Evolutionary conservation across 805 yeast species (phyloP), one percentile per base, ranked within the genome.

Genomic region (Candida pini): DNA sequence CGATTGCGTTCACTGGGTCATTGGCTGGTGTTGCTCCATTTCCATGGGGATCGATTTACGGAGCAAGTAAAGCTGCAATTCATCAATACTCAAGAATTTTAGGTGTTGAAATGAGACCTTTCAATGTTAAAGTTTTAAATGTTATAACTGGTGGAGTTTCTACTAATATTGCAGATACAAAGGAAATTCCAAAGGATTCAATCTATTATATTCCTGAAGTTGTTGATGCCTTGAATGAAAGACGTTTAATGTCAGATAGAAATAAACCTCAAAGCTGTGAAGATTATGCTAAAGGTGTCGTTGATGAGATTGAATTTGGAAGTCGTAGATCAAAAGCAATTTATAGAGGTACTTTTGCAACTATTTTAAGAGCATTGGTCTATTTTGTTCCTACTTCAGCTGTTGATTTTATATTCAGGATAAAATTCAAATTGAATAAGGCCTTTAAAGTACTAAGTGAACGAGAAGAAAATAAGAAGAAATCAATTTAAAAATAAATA

Each of bases 61-160:
- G 78, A 21, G 68, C 89, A 1, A 55, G 81, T 1, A 84, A 84
- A 49, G 86, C 89, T 5, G 89, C 90, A 0, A 75, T 84, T 38
- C 86, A 81, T 44, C 79, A 73, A 45, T 84, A 77, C 49, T 82
- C 86, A 0, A 69, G 73, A 26, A 69, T 69, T 2, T 59, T 84
- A 36, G 71, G 79, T 34, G 51, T 78, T 18, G 95, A 84, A 56
- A 54, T 84, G 69, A 73, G 73, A 51, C 82, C 86, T 4, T 78
- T 81, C 47, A 82, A 71, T 12, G 90, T 84, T 5, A 66, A 75
- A 32, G 90, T 84, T 0, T 64, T 81, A 40, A 79, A 80, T 47
- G 66, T 79, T 9, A 58, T 81, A 26, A 83, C 92, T 7, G 94
- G 94, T 20, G 90, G 84, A 24, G 92, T 84, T 20, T 60, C 62